phyloP scores from a whole-genome alignment of 1,284 basidiomycete species.

The Amylostereum areolatum region DNA sequence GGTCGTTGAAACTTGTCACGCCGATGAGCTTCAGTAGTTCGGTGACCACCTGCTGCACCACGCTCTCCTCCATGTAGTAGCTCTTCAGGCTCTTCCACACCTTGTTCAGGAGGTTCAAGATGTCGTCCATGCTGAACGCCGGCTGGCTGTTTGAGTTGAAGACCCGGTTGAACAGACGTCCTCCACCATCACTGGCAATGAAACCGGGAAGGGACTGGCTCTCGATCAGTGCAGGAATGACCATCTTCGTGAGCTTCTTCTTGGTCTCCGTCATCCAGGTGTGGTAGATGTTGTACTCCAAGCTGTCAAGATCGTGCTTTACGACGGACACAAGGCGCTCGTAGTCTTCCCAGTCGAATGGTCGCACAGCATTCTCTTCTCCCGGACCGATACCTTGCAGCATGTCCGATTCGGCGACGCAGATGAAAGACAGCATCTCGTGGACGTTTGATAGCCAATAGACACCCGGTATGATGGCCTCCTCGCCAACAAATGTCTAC shows the following conservation, averaged over 20 bases:
- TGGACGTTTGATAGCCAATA: constrained; percentile 99
- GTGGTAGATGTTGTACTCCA: constrained; percentile 99
- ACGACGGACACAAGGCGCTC: constrained; percentile 95
- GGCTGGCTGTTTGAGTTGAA: constrained; percentile 82
- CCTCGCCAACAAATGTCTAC: constrained; percentile 88
- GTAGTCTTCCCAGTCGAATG: constrained; percentile 97
- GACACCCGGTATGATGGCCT: constrained; percentile 93
- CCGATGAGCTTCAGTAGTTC: constrained; percentile 96
- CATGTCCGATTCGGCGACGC: constrained; percentile 97
- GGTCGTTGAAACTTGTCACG: constrained; percentile 97
- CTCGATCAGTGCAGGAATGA: constrained; percentile 96
- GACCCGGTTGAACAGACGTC: constrained; percentile 90
- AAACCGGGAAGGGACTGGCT: constrained; percentile 97
- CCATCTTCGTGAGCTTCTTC: constrained; percentile 96
- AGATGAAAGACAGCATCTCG: constrained; percentile 98
- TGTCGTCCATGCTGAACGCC: constrained; percentile 98
- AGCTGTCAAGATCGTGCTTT: constrained; percentile 96
- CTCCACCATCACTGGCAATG: constrained; percentile 91
- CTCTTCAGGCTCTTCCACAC: constrained; percentile 98
- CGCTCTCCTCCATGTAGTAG: constrained; percentile 98
- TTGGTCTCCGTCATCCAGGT: constrained; percentile 99
- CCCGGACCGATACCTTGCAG: constrained; percentile 96
- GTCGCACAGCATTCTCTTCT: constrained; percentile 84
- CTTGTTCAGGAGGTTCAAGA: constrained; percentile 94
- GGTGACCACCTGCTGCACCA: constrained; percentile 95